Evolutionary conservation across 2,329 filamentous ascomycete species (phyloP), one percentile per base, ranked within the genome.

Genomic region (Penicillium thymicola): DNA sequence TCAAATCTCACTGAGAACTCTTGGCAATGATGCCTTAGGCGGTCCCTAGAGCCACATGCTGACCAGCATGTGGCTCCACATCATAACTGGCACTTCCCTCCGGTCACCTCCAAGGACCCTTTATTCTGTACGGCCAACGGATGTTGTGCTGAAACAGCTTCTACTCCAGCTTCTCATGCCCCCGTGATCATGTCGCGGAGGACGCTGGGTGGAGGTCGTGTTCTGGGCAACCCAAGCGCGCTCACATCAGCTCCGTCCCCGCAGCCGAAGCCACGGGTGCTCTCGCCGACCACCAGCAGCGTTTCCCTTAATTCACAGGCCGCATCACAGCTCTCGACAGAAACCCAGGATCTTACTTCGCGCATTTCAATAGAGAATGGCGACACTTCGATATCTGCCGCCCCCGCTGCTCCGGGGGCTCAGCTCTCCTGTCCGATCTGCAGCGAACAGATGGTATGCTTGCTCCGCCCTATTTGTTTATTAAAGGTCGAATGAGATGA

Each of bases 381-480:
- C 59, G 79, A 80, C 40, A 75, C 79, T 66, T 78, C 78, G 44
- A 75, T 76, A 52, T 75, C 76, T 47, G 73, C 74, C 18, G 73
- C 72, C 47, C 81, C 82, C 61, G 80, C 77, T 47, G 82, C 85
- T 51, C 78, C 85, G 54, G 84, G 82, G 64, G 84, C 84, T 62
- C 84, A 84, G 73, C 85, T 99, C 57, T 85, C 93, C 54, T 99
- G 94, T 73, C 94, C 94, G n/a, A 99, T 99, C 71, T 99, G 94
- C 76, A 92, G 87, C 66, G 95, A 97, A 77, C 92, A 97, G 75
- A 99, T 99, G 94, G 92, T 94, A 78, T 62, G 78, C 44, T 50
- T 41, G 16, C 16, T 25, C 28, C 23, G 5, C 21, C 38, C 38
- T 14, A 16, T 55, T 23, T 30, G 18, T 25, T 41, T 34, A 16